These are phyloP conservation scores for Clavariopsis aquatica DNA, from an alignment of 495 filamentous ascomycete genomes.

Conservation along the genomic window DNA sequence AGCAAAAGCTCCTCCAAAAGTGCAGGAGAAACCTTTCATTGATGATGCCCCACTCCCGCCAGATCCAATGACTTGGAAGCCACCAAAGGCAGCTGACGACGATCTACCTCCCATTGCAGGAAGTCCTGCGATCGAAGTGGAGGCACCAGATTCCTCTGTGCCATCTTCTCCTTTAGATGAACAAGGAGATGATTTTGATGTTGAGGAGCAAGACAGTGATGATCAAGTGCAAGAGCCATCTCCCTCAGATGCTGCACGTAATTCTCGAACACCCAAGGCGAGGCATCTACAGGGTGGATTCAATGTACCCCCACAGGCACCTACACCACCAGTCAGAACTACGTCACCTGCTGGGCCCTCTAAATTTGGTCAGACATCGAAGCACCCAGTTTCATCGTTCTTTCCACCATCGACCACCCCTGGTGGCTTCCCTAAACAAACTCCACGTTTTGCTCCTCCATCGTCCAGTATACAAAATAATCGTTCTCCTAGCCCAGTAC, in stretches of 20 bases:
- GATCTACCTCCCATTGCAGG: constrained; percentile 64
- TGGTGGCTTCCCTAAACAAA: constrained; percentile 48
- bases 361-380: constrained; percentile 12
- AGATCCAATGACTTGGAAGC: constrained; percentile 36
- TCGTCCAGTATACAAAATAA: constrained; percentile 52
- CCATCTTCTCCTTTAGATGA: constrained; percentile 44
- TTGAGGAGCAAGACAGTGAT: constrained; percentile 43
- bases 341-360: constrained; percentile 11
- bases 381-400: background rate
- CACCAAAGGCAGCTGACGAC: constrained; percentile 38
- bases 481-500: constrained; percentile 78
- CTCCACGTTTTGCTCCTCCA: constrained; percentile 59
- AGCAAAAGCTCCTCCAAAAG: constrained; percentile 8
- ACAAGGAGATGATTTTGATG: constrained; percentile 25
- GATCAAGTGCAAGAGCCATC: constrained; percentile 29
- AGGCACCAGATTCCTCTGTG: constrained; percentile 44
- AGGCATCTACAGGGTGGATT: background rate
- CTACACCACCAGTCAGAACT: constrained; percentile 32
- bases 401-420: constrained; percentile 36
- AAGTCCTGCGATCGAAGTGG: constrained; percentile 54
- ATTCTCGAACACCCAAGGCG: constrained; percentile 8
- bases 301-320: constrained; percentile 13
- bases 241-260: constrained; percentile 28
- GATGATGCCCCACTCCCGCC: constrained; percentile 49
- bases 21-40: constrained; percentile 9